Conservation (phyloP, 768 basidiomycete genomes). For the Daedaleopsis sinensis region DNA sequence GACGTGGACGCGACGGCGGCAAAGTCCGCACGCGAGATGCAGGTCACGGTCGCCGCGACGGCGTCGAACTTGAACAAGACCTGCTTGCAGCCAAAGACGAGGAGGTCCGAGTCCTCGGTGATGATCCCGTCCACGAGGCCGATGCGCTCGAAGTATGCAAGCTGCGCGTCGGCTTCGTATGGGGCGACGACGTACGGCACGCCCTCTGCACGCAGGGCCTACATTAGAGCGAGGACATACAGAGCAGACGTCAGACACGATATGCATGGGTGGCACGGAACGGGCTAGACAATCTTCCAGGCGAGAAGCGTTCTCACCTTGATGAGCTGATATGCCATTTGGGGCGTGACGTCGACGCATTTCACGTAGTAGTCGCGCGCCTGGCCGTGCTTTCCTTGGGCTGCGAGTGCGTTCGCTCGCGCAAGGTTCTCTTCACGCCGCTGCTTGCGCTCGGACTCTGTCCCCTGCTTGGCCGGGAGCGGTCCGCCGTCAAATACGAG, state of each 20-base stretch:
- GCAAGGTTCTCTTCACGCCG: constrained; percentile 77
- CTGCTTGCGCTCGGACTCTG: constrained; percentile 79
- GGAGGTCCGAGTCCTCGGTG: constrained; percentile 96
- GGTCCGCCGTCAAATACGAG: constrained; percentile 97
- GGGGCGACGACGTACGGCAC: constrained; percentile 92
- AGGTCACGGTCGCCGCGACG: constrained; percentile 61
- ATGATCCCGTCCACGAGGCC: constrained; percentile 89
- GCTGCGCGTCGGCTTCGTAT: constrained; percentile 97
- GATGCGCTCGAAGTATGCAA: constrained; percentile 85
- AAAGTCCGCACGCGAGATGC: constrained; percentile 70
- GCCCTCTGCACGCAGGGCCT: constrained; percentile 85
- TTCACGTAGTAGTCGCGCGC: constrained; percentile 91
- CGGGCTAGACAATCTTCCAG: constrained; percentile 14
- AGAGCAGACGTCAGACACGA: constrained; percentile 9
- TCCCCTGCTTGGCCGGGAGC: constrained; percentile 91
- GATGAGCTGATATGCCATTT: constrained; percentile 97
- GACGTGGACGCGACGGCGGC: constrained; percentile 52
- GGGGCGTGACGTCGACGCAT: constrained; percentile 92
- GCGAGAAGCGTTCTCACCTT: constrained; percentile 59
- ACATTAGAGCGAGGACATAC: constrained; percentile 5
- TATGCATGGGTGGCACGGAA: not conserved
- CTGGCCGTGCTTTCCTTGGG: constrained; percentile 77
- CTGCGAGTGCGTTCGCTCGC: constrained; percentile 69
- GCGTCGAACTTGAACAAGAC: constrained; percentile 94
- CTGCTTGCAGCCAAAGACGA: constrained; percentile 93